Percentiles rank a stretch among this genome's conserved stretches.
Conservation (phyloP, 768 basidiomycete genomes). For the Tylopilus vinaceipallidus region DNA sequence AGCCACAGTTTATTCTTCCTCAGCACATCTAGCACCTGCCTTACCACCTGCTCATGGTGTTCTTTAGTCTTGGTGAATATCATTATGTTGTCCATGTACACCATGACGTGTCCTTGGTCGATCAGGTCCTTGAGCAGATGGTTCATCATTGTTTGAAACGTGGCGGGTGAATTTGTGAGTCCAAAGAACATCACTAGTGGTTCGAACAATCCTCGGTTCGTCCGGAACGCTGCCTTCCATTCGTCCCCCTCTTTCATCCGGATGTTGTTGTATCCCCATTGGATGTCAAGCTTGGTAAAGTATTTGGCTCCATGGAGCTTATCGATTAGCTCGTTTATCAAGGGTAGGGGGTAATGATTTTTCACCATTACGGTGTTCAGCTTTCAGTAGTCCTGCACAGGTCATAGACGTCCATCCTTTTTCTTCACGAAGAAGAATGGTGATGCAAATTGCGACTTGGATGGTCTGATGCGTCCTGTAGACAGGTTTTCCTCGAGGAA, state of each 20-base stretch:
- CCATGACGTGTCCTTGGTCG: conserved; percentile 10
- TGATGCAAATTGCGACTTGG: too few relatives aligned
- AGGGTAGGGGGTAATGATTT: too few relatives aligned
- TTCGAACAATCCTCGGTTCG: background rate
- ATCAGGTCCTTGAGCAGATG: conserved; percentile 15
- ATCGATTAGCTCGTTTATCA: too few relatives aligned
- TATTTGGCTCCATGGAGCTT: too few relatives aligned
- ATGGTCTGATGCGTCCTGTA: too few relatives aligned
- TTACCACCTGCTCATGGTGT: conserved; percentile 13
- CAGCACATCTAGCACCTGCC: background rate
- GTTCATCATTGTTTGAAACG: conserved; percentile 1
- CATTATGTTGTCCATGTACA: conserved; percentile 44
- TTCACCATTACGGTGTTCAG: too few relatives aligned
- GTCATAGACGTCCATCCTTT: too few relatives aligned
- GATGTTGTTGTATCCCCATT: too few relatives aligned
- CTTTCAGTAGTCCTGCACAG: too few relatives aligned
- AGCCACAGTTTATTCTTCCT: background rate
- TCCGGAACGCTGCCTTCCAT: conserved; percentile 34
- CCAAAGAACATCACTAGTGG: conserved; percentile 7
- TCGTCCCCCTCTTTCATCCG: background rate
- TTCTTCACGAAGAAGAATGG: too few relatives aligned
- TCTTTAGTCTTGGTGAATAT: conserved; percentile 33
- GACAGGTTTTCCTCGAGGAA: too few relatives aligned
- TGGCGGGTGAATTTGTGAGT: background rate
- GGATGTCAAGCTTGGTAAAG: too few relatives aligned